Percentiles rank a stretch among this genome's conserved stretches.
Evolutionary conservation across 2,329 filamentous ascomycete genomes (phyloP).

Genomic region (Ascochyta viciae-villosae): DNA sequence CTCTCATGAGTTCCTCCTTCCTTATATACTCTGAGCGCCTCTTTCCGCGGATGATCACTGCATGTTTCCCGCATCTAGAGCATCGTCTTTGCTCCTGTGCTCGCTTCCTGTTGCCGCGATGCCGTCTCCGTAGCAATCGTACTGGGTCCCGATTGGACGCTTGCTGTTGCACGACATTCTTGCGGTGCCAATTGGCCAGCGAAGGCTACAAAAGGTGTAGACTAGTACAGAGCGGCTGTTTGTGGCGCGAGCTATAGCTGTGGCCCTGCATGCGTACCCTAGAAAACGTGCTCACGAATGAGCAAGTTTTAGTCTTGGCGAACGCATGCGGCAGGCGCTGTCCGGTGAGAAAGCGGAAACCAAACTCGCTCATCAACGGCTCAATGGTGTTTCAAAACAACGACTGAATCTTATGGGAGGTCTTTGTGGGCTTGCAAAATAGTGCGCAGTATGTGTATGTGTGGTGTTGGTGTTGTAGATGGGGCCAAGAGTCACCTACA

Average conservation of each 20-base stretch:
- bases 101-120: slow-evolving; percentile 12
- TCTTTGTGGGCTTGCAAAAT: not conserved
- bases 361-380: slow-evolving; percentile 7
- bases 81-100: not conserved
- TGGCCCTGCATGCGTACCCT: slow-evolving; percentile 22
- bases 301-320: slow-evolving; percentile 36
- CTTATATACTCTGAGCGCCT: slow-evolving; percentile 5
- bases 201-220: slow-evolving; percentile 6
- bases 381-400: not conserved
- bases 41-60: not conserved
- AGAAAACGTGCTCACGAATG: slow-evolving; percentile 35
- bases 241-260: slow-evolving; percentile 38
- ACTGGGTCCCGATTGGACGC: slow-evolving; percentile 2
- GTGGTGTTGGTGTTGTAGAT: no score
- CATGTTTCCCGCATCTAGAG: slow-evolving; percentile 10
- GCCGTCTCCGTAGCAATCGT: not conserved
- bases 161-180: not conserved
- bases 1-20: not conserved
- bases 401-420: not conserved
- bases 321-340: slow-evolving; percentile 20
- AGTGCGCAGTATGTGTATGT: not conserved
- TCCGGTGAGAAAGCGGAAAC: slow-evolving; percentile 19
- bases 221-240: slow-evolving; percentile 4
- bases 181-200: not conserved
- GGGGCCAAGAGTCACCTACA: not conserved